Evolutionary conservation across 202 grass and related monocot species (phyloP).

Genomic region (Setaria italica): DNA sequence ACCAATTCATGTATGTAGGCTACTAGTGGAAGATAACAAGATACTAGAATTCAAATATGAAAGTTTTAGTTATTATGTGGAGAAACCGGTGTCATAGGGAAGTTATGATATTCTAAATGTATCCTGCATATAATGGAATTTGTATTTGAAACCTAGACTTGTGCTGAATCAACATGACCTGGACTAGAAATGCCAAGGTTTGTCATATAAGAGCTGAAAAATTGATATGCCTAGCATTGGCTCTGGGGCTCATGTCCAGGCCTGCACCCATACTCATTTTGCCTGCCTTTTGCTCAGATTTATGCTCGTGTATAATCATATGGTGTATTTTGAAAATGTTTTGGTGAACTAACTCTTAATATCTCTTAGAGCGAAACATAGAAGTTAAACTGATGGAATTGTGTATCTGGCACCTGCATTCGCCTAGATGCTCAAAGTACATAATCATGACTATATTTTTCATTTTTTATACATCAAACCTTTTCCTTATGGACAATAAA

Average conservation of each 20-base stretch:
- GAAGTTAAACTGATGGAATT: background rate
- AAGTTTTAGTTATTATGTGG: background rate
- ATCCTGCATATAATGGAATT: background rate
- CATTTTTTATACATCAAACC: background rate
- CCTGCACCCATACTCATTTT: background rate
- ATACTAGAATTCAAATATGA: conserved; percentile 18
- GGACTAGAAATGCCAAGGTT: background rate
- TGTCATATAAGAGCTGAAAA: conserved; percentile 10
- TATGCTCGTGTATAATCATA: conserved; percentile 1
- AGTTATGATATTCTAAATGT: conserved; percentile 2
- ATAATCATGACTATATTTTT: background rate
- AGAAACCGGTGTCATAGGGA: background rate
- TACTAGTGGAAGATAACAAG: background rate
- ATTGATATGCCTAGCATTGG: background rate
- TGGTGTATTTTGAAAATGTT: conserved; percentile 9
- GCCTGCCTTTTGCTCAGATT: conserved; percentile 7
- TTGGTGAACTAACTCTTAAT: background rate
- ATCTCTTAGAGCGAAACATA: background rate
- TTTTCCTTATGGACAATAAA: conserved; percentile 7
- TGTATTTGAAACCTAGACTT: conserved; percentile 16
- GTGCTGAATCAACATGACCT: background rate
- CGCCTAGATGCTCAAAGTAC: background rate
- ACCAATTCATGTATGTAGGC: background rate
- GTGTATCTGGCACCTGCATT: background rate
- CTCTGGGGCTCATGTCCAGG: background rate